phyloP scores from a whole-genome alignment of 202 grass and related monocot genomes.

The Carex sylvatica region DNA sequence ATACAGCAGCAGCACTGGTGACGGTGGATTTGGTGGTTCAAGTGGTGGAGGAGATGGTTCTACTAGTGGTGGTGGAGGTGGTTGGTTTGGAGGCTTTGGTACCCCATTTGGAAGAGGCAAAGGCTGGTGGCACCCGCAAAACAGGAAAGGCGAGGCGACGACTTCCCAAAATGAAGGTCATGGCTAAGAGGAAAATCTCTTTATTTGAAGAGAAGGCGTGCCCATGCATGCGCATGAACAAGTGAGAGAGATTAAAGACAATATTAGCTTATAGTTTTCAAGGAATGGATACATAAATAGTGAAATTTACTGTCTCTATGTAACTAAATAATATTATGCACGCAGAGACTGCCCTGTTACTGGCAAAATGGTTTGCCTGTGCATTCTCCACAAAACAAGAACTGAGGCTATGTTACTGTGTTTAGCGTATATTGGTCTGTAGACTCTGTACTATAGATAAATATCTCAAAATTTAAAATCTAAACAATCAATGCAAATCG shows the following conservation, averaged over 20 bases:
- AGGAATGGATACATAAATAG: background rate
- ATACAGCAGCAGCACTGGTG: background rate
- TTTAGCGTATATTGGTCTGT: too few relatives aligned
- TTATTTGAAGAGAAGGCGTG: background rate
- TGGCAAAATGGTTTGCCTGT: background rate
- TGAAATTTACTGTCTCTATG: background rate
- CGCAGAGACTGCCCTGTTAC: background rate
- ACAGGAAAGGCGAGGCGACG: background rate
- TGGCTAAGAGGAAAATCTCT: constrained; percentile 9
- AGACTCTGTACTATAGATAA: too few relatives aligned
- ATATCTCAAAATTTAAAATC: too few relatives aligned
- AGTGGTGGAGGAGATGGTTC: constrained; percentile 3
- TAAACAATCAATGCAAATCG: too few relatives aligned
- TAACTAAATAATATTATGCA: constrained; percentile 13
- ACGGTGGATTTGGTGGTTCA: background rate
- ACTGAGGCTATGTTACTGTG: too few relatives aligned
- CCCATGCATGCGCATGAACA: background rate
- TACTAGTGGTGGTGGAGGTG: constrained; percentile 7
- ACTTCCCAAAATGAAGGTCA: background rate
- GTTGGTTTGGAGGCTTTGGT: constrained; percentile 11
- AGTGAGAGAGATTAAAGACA: background rate
- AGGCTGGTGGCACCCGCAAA: constrained; percentile 24
- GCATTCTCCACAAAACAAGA: background rate
- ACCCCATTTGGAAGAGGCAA: constrained; percentile 8
- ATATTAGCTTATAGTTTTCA: background rate